A percentile compares a stretch with the other conserved stretches of the same genome.
Conservation (phyloP, 495 filamentous ascomycete species). For the Aspergillus baeticus region DNA sequence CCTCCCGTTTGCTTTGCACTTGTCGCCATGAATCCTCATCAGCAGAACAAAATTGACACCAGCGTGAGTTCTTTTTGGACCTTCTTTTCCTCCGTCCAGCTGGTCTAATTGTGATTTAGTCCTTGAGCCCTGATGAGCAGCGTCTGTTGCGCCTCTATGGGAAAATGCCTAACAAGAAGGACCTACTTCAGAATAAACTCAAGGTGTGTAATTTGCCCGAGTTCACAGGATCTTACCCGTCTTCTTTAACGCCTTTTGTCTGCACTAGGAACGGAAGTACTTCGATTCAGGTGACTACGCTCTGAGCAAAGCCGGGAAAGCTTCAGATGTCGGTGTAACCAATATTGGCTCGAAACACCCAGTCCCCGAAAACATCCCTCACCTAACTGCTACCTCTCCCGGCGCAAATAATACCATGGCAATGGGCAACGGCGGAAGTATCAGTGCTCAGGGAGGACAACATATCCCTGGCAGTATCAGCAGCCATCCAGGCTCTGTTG, state of each 20-base stretch:
- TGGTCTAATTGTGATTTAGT: conserved; percentile 50
- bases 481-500: conserved; percentile 45
- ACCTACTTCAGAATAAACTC: conserved; percentile 96
- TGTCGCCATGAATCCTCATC: conserved; percentile 83
- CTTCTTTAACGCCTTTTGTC: not conserved
- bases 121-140: conserved; percentile 87
- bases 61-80: conserved; percentile 60
- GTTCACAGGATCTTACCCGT: not conserved
- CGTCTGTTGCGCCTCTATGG: conserved; percentile 94
- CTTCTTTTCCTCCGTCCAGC: conserved; percentile 8
- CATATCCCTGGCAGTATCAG: conserved; percentile 48
- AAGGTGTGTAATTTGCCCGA: conserved; percentile 49
- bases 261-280: conserved; percentile 88
- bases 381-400: conserved; percentile 76
- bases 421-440: conserved; percentile 39
- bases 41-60: conserved; percentile 96
- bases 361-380: conserved; percentile 92
- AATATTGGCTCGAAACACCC: conserved; percentile 93
- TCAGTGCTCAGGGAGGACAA: conserved; percentile 39
- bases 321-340: conserved; percentile 89
- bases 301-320: conserved; percentile 97
- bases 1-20: conserved; percentile 6
- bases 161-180: conserved; percentile 92
- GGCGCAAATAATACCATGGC: conserved; percentile 43
- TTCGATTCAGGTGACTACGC: conserved; percentile 98